Base-by-base conservation (phyloP, 345 rosid species). In the Citrus sinensis region DNA sequence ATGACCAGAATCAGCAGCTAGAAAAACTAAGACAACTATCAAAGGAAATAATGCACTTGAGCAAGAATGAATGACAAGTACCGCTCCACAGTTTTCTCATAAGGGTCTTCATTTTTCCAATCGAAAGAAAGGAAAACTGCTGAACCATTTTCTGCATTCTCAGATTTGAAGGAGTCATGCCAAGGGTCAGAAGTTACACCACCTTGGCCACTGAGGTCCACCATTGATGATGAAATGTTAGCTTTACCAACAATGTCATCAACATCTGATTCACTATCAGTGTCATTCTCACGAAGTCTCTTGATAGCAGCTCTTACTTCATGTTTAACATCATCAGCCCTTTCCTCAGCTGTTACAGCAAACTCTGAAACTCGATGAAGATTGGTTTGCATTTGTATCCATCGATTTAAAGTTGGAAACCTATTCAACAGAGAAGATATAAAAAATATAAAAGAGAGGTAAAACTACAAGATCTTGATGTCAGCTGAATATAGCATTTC, bases 381-480 rank as follows among this genome's bases (percentile, higher is more conserved):
- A 80, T 93, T 93, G 60, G 94, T 93, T 79, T 95, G 97, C 93
- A 94, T 92, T 86, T 95, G 99, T 85, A 95, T 92, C 99, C 99
- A 95, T 79, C 99, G 91, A 78, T 95, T 93, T 81, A 95, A 85
- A 79, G 98, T 93, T 58, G 99, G 95, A 83, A 87, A 95, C 89
- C 99, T 95, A 88, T 76, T 54, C 34, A 63, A 7, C 24, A 32
- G 40, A 32, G 24, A 17, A 17, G 6, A 66, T 16, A 17, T 17
- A 54, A 54, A 54, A 54, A 54, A 17, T 54, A 59, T 83, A 70
- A 37, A 40, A 4, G 66, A 83, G 56, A 58, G 37, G 80, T 71
- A 73, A 75, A 84, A 78, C 32, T 56, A 69, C 54, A 39, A 42
- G 54, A 75, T 67, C 72, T 65, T 64, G 51, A 69, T 74, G 35